Evolutionary conservation across 75 land plant genomes (phyloP).

Genomic region (Isoetes taiwanensis): DNA sequence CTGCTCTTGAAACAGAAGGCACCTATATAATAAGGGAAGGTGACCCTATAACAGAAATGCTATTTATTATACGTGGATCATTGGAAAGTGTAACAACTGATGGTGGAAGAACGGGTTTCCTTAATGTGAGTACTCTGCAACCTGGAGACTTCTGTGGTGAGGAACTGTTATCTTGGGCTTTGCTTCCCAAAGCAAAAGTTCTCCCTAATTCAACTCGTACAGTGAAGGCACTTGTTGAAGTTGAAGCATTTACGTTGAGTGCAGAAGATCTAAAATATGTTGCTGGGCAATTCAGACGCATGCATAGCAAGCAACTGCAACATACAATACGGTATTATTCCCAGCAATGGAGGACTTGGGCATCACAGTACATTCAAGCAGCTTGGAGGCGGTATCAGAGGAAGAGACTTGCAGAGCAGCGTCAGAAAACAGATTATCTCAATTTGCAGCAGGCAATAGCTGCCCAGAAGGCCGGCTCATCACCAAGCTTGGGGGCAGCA

Average conservation of each 20-base stretch:
- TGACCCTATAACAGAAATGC: slow-evolving; percentile 86
- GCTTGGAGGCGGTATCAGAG: slow-evolving; percentile 49
- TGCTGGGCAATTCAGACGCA: slow-evolving; percentile 67
- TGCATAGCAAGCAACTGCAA: slow-evolving; percentile 71
- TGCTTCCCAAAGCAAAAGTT: slow-evolving; percentile 55
- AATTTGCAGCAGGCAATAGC: too few species aligned
- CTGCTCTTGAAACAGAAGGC: slow-evolving; percentile 46
- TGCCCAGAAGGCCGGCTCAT: too few species aligned
- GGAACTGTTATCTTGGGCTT: slow-evolving; percentile 81
- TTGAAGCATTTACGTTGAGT: slow-evolving; percentile 63
- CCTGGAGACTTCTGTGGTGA: slow-evolving; percentile 81
- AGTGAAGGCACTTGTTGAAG: slow-evolving; percentile 51
- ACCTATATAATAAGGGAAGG: slow-evolving; percentile 62
- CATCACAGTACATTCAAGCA: slow-evolving; percentile 59
- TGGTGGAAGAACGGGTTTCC: slow-evolving; percentile 75
- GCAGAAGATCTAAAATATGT: slow-evolving; percentile 71
- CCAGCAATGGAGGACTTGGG: slow-evolving; percentile 84
- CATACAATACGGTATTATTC: slow-evolving; percentile 81
- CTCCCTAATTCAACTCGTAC: slow-evolving; percentile 71
- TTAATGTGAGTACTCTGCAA: slow-evolving; percentile 35
- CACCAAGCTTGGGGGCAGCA: too few species aligned
- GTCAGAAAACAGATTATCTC: slow-evolving; percentile 36
- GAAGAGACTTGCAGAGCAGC: slow-evolving; percentile 30
- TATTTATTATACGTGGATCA: slow-evolving; percentile 74
- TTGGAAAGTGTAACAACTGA: slow-evolving; percentile 76